Evolutionary conservation across 352 stramenopile genomes (phyloP), one percentile per base, ranked within the genome.

Genomic region (Globisporangium nodosum): DNA sequence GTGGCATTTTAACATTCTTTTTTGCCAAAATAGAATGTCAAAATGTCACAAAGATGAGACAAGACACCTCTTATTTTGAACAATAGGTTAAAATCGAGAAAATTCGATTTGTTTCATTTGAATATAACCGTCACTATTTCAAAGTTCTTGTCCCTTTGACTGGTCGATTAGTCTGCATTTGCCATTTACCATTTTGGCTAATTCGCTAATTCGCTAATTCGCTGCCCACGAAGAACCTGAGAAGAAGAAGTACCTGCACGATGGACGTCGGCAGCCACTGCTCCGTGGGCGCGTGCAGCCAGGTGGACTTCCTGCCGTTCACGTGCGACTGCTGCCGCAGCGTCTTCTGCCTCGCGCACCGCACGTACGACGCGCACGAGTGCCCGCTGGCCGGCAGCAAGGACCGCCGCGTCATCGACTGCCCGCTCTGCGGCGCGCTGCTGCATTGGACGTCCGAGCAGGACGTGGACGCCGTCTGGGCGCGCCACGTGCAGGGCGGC

Each of bases 251-350:
- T 9, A 24, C 49, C 13, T 9, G 60, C 37, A 53, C 27, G 9
- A 88, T 93, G 78, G 83, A 93, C 63, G 69, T 93, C 15, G 83
- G 83, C 43, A 68, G 71, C 30, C 83, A 93, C 58, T 93, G 83
- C 62, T 81, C 70, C 46, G 66, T 88, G 5, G 69, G 70, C 11
- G 68, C 75, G 16, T 93, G 83, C 57, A 68, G 81, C 50, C 83
- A 93, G 61, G 71, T 87, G 61, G 86, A 96, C 61, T 96, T 96
- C 56, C 67, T 96, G 31, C 86, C 86, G 3, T 96, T 96, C 68
- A 80, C 66, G 35, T 96, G 86, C 68, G 83, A 96, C 69, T 92
- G 84, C 60, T 96, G 86, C 70, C 52, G 52, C 30, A 71, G 72
- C 52, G 66, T 93, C 49, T 96, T 93, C 59, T 96, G 86, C 61